Evolutionary conservation across 2,329 filamentous ascomycete species (phyloP), one percentile per base, ranked within the genome.

Genomic region (Grosmannia penicillata): DNA sequence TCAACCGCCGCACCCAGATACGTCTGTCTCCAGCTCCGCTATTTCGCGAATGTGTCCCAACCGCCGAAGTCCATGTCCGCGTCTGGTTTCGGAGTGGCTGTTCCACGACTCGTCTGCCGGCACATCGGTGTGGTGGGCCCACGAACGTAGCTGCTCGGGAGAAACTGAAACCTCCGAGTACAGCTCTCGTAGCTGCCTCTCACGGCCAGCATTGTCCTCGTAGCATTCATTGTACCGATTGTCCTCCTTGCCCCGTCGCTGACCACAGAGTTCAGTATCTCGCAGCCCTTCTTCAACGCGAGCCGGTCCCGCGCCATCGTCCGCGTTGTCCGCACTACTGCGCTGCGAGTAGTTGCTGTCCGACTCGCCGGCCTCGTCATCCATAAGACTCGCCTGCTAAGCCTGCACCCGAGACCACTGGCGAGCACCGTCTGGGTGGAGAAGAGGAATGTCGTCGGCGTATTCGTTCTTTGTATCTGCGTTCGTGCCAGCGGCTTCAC

Each of bases 361-460:
- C n/a, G 41, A 38, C 14, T 13, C 36, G 9, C 31, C 37, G 2
- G 41, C 38, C 19, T 29, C 40, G 28, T 45, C 36, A 6, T 35
- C 36, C 8, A 34, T 19, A n/a, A 47, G 39, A 18, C 42, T 33
- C 22, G 44, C 44, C 10, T 47, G 44, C 46, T 34, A 47, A 2
- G 44, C 44, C 26, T 47, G 40, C 23, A 47, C 46, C 7, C 44
- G 36, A 8, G 46, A 45, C 46, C 46, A 47, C 24, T 47, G 46
- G 15, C 44, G 36, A 2, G 19, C n/a, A 4, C 36, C 29, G 6
- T 37, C n/a, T 3, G 40, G 36, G 8, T 40, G 29, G 3, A 45
- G 42, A 6, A 47, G 42, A 7, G 44, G 45, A 2, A 33, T 30
- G 17, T 43, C 43, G 4, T 45, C 43, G 4, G 29, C 18, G n/a